Conservation (phyloP, 1,284 basidiomycete genomes). For the Coniferiporia weirii region DNA sequence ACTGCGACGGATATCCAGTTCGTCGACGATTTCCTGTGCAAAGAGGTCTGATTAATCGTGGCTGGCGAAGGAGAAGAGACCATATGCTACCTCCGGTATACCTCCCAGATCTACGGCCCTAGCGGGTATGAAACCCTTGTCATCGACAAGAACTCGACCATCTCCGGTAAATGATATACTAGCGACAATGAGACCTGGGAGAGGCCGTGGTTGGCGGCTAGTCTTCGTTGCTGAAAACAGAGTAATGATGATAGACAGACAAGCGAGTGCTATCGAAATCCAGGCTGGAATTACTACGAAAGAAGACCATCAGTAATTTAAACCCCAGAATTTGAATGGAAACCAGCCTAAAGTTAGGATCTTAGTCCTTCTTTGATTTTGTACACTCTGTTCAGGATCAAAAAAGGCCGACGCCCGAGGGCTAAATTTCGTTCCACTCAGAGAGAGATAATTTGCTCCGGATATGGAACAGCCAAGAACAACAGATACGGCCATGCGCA, state of each 20-base stretch:
- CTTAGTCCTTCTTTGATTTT: not conserved
- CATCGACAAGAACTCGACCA: slow-evolving; percentile 14
- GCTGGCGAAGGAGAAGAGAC: not conserved
- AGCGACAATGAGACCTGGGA: slow-evolving; percentile 4
- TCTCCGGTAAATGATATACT: slow-evolving; percentile 15
- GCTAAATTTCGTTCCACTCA: not conserved
- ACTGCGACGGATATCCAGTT: slow-evolving; percentile 4
- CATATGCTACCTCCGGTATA: slow-evolving; percentile 6
- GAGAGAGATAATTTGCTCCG: slow-evolving; percentile 1
- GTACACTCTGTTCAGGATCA: not conserved
- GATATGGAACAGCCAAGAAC: slow-evolving; percentile 1
- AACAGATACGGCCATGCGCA: not conserved
- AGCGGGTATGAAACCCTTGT: slow-evolving; percentile 13
- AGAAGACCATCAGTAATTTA: not conserved
- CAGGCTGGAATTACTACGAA: slow-evolving; percentile 1
- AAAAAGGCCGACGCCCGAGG: not conserved
- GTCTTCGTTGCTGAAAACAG: not conserved
- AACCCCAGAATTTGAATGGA: not conserved
- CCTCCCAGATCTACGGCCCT: slow-evolving; percentile 12
- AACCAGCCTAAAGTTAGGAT: slow-evolving; percentile 2
- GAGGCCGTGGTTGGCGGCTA: not conserved
- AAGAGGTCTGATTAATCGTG: not conserved
- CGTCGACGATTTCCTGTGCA: slow-evolving; percentile 13
- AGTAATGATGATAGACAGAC: not conserved
- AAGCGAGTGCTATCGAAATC: not conserved